Percentiles rank a stretch among this genome's conserved stretches.
Evolutionary conservation across 352 stramenopile genomes (phyloP).

Genomic region (Phytophthora quininea): DNA sequence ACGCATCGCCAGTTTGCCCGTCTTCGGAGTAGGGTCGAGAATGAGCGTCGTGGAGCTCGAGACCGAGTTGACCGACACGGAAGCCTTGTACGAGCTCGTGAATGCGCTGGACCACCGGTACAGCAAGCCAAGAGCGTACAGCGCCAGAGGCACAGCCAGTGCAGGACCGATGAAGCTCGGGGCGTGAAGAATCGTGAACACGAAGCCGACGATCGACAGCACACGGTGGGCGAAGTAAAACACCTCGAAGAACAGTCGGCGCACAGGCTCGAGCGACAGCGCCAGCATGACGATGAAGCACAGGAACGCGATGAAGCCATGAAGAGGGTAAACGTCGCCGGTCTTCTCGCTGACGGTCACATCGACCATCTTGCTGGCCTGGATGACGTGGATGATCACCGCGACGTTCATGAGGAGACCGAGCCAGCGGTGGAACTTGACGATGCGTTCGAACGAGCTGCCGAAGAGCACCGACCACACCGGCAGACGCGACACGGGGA

Average conservation of each 20-base stretch:
- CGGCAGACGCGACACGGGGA: slow-evolving; percentile 63
- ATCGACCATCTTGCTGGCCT: slow-evolving; percentile 48
- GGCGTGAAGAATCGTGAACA: slow-evolving; percentile 78
- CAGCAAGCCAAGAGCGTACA: slow-evolving; percentile 67
- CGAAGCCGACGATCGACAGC: slow-evolving; percentile 71
- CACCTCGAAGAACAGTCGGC: slow-evolving; percentile 70
- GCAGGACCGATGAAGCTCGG: slow-evolving; percentile 60
- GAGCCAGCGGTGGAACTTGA: slow-evolving; percentile 89
- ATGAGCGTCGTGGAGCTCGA: slow-evolving; percentile 64
- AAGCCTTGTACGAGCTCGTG: slow-evolving; percentile 51
- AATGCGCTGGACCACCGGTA: slow-evolving; percentile 60
- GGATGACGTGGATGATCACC: slow-evolving; percentile 65
- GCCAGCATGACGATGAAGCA: slow-evolving; percentile 61
- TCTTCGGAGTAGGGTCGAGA: slow-evolving; percentile 58
- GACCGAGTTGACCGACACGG: slow-evolving; percentile 38
- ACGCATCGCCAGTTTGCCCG: slow-evolving; percentile 58
- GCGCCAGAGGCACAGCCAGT: slow-evolving; percentile 60
- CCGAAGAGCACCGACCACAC: slow-evolving; percentile 78
- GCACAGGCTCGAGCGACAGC: slow-evolving; percentile 64
- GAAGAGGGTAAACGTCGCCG: slow-evolving; percentile 60
- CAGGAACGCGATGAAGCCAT: slow-evolving; percentile 67
- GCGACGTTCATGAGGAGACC: slow-evolving; percentile 60
- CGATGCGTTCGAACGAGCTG: slow-evolving; percentile 79
- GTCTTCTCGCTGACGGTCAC: slow-evolving; percentile 54
- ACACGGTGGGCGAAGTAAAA: slow-evolving; percentile 84